Base-by-base conservation (phyloP, 208 protist genomes). In the Vickermania ingenoplastis region DNA sequence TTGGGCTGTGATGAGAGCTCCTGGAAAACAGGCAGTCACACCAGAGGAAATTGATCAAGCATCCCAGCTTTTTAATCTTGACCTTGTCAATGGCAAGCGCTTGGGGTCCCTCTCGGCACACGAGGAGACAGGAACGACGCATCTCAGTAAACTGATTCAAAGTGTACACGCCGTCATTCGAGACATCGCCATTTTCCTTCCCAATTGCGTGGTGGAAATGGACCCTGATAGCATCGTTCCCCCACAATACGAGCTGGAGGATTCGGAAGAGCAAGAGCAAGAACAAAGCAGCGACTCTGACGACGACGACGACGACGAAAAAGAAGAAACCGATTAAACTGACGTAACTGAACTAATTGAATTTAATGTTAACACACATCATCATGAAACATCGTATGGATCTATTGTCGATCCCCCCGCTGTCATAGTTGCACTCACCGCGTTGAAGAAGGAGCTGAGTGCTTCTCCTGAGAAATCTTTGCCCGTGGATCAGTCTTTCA, bases 171-270 rank as follows among this genome's bases (percentile, higher is more conserved):
- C 59, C 22, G 45, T 81, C 7, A 45, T 94, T 65, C 83, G 86
- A 22, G 73, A 90, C 59, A 57, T 86, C 24, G 57, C 78, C 51
- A 53, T 78, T 0, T 75, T 94, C n/a, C 59, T 94, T 26, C 87
- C 87, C 0, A 86, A 90, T 69, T 67, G 69, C 54, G 87, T 91
- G 17, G 78, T 94, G 14, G 83, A 91, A 61, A 85, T 94, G 73
- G 60, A 66, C 41, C 83, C 87, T 1, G 76, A 90, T 61, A 75
- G 63, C 63, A 78, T 94, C 59, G 62, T 69, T n/a, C 68, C 83
- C 2, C 83, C 84, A 13, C 73, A 88, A 59, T 82, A 94, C 64
- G 71, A 71, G 30, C 48, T 90, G 13, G 69, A 71, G 28, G 66
- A 61, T 31, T 5, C 36, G 29, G 26, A 57, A 5, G 41, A 51